Evolutionary conservation across 352 stramenopile genomes (phyloP).

Genomic region (Globisporangium lucens): DNA sequence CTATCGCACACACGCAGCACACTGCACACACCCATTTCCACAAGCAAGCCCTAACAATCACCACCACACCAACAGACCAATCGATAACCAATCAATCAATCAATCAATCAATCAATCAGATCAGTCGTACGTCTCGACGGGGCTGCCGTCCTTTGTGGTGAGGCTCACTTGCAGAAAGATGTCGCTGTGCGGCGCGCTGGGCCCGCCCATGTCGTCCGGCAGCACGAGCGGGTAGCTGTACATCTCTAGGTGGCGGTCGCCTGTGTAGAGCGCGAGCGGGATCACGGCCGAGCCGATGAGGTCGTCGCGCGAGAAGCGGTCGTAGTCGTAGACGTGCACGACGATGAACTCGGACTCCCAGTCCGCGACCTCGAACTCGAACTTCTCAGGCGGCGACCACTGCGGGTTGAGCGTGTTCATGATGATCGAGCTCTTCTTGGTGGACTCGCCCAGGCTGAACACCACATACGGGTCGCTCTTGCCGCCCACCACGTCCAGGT

Average conservation of each 20-base stretch:
- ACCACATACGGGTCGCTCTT: constrained; percentile 81
- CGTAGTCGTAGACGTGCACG: constrained; percentile 73
- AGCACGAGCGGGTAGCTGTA: constrained; percentile 74
- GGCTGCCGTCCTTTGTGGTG: constrained; percentile 41
- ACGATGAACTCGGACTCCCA: constrained; percentile 66
- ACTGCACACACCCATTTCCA: neutral
- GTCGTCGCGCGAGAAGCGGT: constrained; percentile 61
- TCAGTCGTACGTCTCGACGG: constrained; percentile 37
- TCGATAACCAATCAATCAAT: neutral
- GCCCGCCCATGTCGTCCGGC: constrained; percentile 45
- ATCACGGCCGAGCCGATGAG: constrained; percentile 70
- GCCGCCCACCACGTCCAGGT: constrained; percentile 47
- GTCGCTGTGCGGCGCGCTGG: constrained; percentile 46
- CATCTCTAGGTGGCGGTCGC: constrained; percentile 51
- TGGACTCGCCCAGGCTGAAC: constrained; percentile 43
- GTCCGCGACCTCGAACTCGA: constrained; percentile 62
- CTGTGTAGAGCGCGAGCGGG: constrained; percentile 57
- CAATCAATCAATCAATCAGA: neutral
- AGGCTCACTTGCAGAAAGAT: constrained; percentile 67
- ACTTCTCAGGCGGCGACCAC: constrained; percentile 71
- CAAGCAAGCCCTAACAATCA: neutral
- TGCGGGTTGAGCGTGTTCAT: constrained; percentile 62
- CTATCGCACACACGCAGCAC: neutral
- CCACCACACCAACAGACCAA: neutral
- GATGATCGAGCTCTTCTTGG: constrained; percentile 65